Percentiles rank a stretch among this genome's conserved stretches.
These are phyloP conservation scores for Cunninghamia lanceolata DNA, from an alignment of 75 land plant genomes.

Conservation along the genomic window DNA sequence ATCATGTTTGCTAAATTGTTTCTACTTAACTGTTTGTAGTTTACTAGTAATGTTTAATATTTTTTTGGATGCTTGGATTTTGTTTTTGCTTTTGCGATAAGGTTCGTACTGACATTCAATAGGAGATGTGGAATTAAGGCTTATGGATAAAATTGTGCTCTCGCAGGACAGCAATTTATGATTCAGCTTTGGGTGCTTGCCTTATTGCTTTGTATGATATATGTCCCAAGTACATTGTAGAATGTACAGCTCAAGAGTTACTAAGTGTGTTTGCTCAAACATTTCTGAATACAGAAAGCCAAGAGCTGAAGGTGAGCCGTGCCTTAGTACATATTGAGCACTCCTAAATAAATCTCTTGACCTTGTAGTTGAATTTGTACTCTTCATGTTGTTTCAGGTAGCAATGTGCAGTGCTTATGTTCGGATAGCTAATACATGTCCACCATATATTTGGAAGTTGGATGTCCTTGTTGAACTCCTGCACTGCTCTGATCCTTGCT, in stretches of 20 bases:
- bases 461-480: constrained; percentile 47
- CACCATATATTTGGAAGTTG: constrained; percentile 66
- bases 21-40: neutral
- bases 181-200: constrained; percentile 79
- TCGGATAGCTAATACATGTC: constrained; percentile 62
- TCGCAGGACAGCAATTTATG: constrained; percentile 74
- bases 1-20: neutral
- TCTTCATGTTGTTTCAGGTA: constrained; percentile 42
- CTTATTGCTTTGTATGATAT: constrained; percentile 55
- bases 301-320: constrained; percentile 72
- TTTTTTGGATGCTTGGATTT: neutral
- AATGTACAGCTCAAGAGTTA: constrained; percentile 62
- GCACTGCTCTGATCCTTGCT: constrained; percentile 42
- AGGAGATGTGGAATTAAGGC: neutral
- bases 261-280: constrained; percentile 50
- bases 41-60: neutral
- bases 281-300: constrained; percentile 60
- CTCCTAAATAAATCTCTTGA: neutral
- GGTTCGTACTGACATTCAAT: neutral
- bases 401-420: constrained; percentile 71
- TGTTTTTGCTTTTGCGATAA: neutral
- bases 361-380: neutral
- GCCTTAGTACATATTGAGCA: neutral
- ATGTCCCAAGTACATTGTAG: constrained; percentile 52
- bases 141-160: neutral